Base-by-base conservation (phyloP, 225 moss, liverwort and hornwort genomes). In the Physcomitrium patens region DNA sequence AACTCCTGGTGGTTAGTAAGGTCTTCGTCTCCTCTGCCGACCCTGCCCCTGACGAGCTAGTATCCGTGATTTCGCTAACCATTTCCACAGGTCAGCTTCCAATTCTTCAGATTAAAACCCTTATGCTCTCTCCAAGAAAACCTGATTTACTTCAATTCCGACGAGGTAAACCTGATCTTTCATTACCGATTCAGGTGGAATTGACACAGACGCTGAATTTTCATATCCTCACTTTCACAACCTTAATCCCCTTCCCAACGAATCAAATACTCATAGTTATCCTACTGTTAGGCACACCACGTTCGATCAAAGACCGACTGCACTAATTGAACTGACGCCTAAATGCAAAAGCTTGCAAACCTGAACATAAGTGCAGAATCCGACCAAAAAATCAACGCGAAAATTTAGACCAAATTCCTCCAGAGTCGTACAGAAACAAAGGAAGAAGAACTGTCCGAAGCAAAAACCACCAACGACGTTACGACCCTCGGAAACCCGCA, bases 1-100 rank as follows among this genome's bases (percentile, higher is more conserved):
- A 90, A 76, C 85, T 87, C 78, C 85, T 77, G 51, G 78, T 83
- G 41, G 80, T 80, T 49, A 80, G 72, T 13, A 83, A 80, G 58
- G 83, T 83, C 54, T 82, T 69, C 12, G 63, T 72, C 53, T 82
- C 78, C 54, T 85, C 88, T 5, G 77, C 70, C 41, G 75, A 23
- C 15, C 72, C 75, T 60, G 80, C 23, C 49, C 63, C 82, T 8
- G 85, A 85, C 1, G 84, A 79, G 69, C 75, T 80, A n/a, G 57
- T 10, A 45, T 11, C 44, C 23, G 5, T 17, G n/a, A 2, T 14
- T 41, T 15, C 6, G 31, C n/a, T n/a, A 10, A 54, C 20, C 14
- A 16, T 24, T 53, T 70, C 16, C 0, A 43, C 44, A 44, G 2
- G 20, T 57, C 44, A 3, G 54, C 5, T 20, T 1, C 7, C 43